Base-by-base conservation (phyloP, 2,329 filamentous ascomycete species). In the Neurospora crassa region DNA sequence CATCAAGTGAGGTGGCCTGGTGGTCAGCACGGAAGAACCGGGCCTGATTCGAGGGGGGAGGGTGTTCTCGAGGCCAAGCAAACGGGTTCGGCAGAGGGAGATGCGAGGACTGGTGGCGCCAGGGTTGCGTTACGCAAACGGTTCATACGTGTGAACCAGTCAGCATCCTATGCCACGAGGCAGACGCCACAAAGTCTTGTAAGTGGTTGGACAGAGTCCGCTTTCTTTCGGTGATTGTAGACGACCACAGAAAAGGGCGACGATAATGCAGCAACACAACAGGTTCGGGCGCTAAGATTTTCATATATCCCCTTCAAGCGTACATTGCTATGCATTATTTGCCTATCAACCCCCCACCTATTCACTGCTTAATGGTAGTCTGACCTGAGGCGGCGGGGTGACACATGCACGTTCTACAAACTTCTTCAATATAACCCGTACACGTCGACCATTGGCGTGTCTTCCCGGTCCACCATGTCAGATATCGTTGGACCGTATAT, bases 1-100 rank as follows among this genome's bases (percentile, higher is more conserved):
- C 40, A 79, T 87, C n/a, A 80, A 77, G 72, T 77, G 67, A 76
- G 24, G 12, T 37, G 53, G 53, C 34, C 53, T 34, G 53, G 53
- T 63, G 53, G 53, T 63, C 53, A 37, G 53, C 53, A 63, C 53
- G 16, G 47, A 34, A 29, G 47, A 18, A 37, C 24, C 29, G 16
- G 47, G 12, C 20, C 18, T 45, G 42, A n/a, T 53, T 53, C n/a
- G 2, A 3, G n/a, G 34, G 34, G 34, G 34, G 34, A 37, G 45
- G 45, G 45, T 24, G 45, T 53, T 53, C 20, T 53, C 20, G 20
- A 12, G 20, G 47, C 24, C 47, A 59, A 59, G 14, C 47, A 59
- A 59, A 59, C 47, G 12, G 47, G 47, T 53, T 53, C 20, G 47
- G 47, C 12, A 29, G 20, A 59, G 24, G 47, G 24, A 8, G 24